Evolutionary conservation across 2,329 filamentous ascomycete species (phyloP), one percentile per base, ranked within the genome.

Genomic region (Alternaria gaisen): DNA sequence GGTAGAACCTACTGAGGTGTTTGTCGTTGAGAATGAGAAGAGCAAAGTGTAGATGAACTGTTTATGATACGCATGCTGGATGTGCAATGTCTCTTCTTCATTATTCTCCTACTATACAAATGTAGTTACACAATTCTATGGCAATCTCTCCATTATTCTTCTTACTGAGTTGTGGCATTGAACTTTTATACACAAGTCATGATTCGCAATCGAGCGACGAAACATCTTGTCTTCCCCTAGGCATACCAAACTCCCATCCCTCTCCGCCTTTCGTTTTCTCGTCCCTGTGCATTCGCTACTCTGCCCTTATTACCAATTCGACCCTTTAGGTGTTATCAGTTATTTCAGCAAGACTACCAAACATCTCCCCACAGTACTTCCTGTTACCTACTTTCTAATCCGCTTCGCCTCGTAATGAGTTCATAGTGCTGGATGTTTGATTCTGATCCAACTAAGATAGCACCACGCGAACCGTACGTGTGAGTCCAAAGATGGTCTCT

Each of bases 11-110:
- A 41, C 67, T 4, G 70, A 71, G 22, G 59, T 71, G 11, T 36
- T 36, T 36, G 34, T 72, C 41, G 56, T 66, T 0, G 67, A 65
- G 1, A 55, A 54, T 28, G 68, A 72, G 40, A 70, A 70, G 56
- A 67, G 64, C 36, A 67, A 64, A 53, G 66, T 61, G 3, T 63
- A 42, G 30, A 38, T 34, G 14, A 12, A 14, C 7, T n/a, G 16
- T 26, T 51, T 14, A 22, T 2, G n/a, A 11, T 4, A 4, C 20
- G 5, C 22, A 48, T 30, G 22, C 9, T 11, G n/a, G 34, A 34
- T 30, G 30, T 18, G 20, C 46, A 10, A n/a, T 1, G 14, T 46
- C 11, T n/a, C 14, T 18, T 22, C 6, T 36, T 30, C 18, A 11
- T n/a, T 7, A 4, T 26, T 16, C 52, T 11, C 12, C 14, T 12